A percentile compares a stretch with the other conserved stretches of the same genome.
Conservation (phyloP, 192 early-diverging fungal species). For the Polychytrium aggregatum region DNA sequence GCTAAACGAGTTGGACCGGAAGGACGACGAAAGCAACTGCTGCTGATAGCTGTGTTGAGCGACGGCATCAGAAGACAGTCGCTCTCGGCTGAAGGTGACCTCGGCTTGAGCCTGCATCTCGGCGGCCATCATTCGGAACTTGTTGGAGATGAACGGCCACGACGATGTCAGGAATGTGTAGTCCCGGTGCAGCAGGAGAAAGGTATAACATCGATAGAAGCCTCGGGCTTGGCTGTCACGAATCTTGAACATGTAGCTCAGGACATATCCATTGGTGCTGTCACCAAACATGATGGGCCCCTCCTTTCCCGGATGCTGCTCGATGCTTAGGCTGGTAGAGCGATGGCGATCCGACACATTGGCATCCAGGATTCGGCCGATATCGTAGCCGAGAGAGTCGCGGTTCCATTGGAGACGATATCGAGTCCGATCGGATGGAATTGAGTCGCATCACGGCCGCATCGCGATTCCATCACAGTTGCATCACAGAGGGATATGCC, state of each 20-base stretch:
- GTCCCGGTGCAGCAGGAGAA: constrained; percentile 56
- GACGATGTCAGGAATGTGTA: constrained; percentile 50
- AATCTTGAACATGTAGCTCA: constrained; percentile 60
- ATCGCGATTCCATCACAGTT: no score
- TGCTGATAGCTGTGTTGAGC: no score
- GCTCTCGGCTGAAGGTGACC: constrained; percentile 28
- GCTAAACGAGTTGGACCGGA: constrained; percentile 1
- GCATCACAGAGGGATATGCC: no score
- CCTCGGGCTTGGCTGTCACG: constrained; percentile 55
- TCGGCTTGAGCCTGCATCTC: constrained; percentile 34
- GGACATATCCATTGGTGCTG: constrained; percentile 53
- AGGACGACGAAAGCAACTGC: no score
- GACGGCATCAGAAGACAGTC: no score
- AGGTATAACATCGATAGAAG: constrained; percentile 43
- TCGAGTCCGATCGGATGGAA: no score
- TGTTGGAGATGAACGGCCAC: constrained; percentile 56
- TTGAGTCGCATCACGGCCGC: no score
- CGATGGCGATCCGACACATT: no score
- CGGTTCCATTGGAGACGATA: no score
- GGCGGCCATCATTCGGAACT: constrained; percentile 41
- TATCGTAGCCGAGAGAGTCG: no score
- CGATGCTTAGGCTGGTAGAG: constrained; percentile 51
- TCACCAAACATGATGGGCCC: constrained; percentile 61
- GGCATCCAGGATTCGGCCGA: no score
- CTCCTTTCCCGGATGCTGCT: constrained; percentile 52